Conservation (phyloP, 2,329 filamentous ascomycete genomes). For the Hypoxylon sp. region DNA sequence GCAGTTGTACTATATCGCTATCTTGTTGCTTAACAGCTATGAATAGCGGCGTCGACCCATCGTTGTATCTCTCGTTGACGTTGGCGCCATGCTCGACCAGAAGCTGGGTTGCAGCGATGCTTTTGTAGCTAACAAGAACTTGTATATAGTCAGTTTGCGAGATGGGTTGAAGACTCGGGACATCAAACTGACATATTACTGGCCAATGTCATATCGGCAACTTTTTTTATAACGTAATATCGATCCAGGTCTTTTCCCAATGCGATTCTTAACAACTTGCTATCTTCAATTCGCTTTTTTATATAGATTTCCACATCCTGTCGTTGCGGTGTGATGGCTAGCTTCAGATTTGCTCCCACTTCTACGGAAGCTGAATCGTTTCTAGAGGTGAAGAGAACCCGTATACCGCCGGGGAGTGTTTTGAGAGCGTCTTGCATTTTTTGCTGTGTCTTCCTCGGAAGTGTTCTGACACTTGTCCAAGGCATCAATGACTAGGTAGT, state of each 20-base stretch:
- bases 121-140: too few species aligned
- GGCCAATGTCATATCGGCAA: slow-evolving; percentile 1
- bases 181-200: slow-evolving; percentile 12
- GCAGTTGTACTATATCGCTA: slow-evolving; percentile 1
- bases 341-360: not conserved
- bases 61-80: too few species aligned
- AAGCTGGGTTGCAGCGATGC: too few species aligned
- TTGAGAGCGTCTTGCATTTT: slow-evolving; percentile 11
- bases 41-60: too few species aligned
- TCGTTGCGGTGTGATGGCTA: not conserved
- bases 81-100: too few species aligned
- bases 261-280: not conserved
- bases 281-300: slow-evolving; percentile 12
- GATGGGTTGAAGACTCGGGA: not conserved
- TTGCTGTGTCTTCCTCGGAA: slow-evolving; percentile 10
- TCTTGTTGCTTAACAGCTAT: slow-evolving; percentile 5
- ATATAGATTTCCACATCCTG: slow-evolving; percentile 11
- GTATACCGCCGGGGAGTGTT: not conserved
- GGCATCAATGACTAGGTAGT: slow-evolving; percentile 15
- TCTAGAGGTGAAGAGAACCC: slow-evolving; percentile 5
- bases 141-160: not conserved
- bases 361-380: not conserved
- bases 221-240: slow-evolving; percentile 1
- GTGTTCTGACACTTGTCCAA: slow-evolving; percentile 13
- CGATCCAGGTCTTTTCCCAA: not conserved